Conservation (phyloP, 441 rosid species). For the Dalechampia spathulata region DNA sequence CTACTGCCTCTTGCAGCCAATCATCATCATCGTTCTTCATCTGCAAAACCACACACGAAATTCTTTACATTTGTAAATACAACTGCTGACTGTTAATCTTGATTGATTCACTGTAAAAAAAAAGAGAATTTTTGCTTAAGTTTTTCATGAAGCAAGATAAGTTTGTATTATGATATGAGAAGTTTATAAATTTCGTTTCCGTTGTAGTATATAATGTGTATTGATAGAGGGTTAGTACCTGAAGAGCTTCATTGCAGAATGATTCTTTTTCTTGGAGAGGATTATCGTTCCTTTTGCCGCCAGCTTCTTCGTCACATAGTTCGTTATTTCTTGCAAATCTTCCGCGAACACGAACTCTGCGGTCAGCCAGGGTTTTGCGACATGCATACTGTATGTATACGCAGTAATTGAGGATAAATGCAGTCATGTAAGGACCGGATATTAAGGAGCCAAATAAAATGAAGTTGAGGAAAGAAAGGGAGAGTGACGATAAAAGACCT, state of each 20-base stretch:
- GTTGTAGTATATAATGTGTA: too few relatives aligned
- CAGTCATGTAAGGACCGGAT: too few relatives aligned
- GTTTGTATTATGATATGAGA: too few relatives aligned
- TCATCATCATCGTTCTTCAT: conserved; percentile 51
- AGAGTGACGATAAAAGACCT: conserved; percentile 31
- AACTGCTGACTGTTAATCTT: too few relatives aligned
- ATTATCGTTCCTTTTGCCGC: conserved; percentile 28
- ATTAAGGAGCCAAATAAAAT: too few relatives aligned
- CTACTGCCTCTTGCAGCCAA: conserved; percentile 82
- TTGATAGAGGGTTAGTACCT: too few relatives aligned
- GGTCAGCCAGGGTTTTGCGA: conserved; percentile 91
- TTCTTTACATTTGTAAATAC: background rate
- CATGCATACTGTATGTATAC: conserved; percentile 62
- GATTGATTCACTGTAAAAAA: too few relatives aligned
- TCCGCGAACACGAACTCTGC: conserved; percentile 83
- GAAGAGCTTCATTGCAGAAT: conserved; percentile 30
- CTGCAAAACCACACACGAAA: conserved; percentile 21
- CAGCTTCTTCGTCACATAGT: conserved; percentile 45
- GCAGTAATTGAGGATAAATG: background rate
- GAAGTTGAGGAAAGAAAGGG: background rate
- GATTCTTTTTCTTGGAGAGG: conserved; percentile 34
- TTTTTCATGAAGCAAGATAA: too few relatives aligned
- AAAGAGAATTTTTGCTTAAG: too few relatives aligned
- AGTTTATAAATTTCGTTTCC: too few relatives aligned
- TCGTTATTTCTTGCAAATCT: conserved; percentile 84